Evolutionary conservation across 257 asterid species (phyloP), one percentile per base, ranked within the genome.

Genomic region (Sherardia arvensis): DNA sequence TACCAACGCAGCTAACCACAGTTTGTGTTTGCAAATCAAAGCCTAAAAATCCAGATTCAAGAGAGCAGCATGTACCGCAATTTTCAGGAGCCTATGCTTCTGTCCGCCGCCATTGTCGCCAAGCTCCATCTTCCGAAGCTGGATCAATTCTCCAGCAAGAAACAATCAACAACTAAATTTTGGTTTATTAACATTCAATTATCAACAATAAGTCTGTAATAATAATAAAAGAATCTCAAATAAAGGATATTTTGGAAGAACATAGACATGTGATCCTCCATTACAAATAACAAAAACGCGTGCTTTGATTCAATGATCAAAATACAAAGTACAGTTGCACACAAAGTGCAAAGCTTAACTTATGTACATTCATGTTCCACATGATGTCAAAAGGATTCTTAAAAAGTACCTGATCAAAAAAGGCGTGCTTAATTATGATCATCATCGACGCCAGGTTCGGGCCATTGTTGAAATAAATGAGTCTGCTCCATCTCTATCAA

Each of bases 381-480:
- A 43, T 20, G 5, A 56, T 55, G 34, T n/a, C n/a, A n/a, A 55
- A 55, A 10, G 5, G 27, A 32, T 4, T 9, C 14, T 38, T 3
- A 22, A 22, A n/a, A 71, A 81, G 22, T 21, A 70, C 99, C 91
- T 92, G 99, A 66, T 89, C 84, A 57, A 92, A 85, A 68, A 89
- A 82, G 15, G 87, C 83, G 20, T 73, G 77, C 79, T 92, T 92
- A n/a, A n/a, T n/a, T n/a, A 69, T 76, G 74, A 14, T 85, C 85
- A 71, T 87, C 99, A 28, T 92, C 85, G 56, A 81, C 84, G 26
- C 97, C 99, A 4, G 94, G 90, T 53, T 81, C 86, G 0, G 95
- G 79, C 99, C 99, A 92, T 66, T 82, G 90, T 82, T 89, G 78
- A 74, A 92, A 89, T 84, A 89, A 67, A 71, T 89, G 95, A 47